These are phyloP conservation scores for Russula compacta DNA, from an alignment of 768 basidiomycete species.

Conservation along the genomic window DNA sequence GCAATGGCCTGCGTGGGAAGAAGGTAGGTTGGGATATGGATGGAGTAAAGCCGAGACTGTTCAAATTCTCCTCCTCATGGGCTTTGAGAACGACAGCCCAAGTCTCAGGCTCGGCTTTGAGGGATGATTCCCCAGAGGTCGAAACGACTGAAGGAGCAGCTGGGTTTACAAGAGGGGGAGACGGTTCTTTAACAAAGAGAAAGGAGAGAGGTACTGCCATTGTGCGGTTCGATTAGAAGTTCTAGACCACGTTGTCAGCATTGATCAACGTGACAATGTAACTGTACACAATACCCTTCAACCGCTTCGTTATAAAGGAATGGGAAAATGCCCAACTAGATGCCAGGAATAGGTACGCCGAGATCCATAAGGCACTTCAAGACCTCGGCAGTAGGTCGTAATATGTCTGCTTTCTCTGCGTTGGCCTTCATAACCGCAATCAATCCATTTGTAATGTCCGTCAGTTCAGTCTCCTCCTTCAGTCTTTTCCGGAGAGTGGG, in stretches of 20 bases:
- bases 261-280: neutral
- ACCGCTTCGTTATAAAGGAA: neutral
- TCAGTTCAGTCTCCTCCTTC: slow-evolving; percentile 41
- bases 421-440: slow-evolving; percentile 39
- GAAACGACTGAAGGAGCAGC: neutral
- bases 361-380: slow-evolving; percentile 34
- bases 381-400: slow-evolving; percentile 43
- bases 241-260: neutral
- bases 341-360: slow-evolving; percentile 6
- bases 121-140: neutral
- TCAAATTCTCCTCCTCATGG: too few relatives aligned
- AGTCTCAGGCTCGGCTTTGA: too few relatives aligned
- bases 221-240: neutral
- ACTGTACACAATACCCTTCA: neutral
- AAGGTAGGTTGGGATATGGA: neutral
- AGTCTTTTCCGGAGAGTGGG: slow-evolving; percentile 33
- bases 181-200: neutral
- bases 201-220: too few relatives aligned
- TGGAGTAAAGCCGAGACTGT: neutral
- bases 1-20: neutral
- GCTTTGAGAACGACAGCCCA: too few relatives aligned
- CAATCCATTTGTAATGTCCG: slow-evolving; percentile 48
- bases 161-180: neutral
- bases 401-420: slow-evolving; percentile 31
- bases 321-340: neutral